Evolutionary conservation across 192 early-diverging fungal genomes (phyloP).

Genomic region (Coemansia pectinata): DNA sequence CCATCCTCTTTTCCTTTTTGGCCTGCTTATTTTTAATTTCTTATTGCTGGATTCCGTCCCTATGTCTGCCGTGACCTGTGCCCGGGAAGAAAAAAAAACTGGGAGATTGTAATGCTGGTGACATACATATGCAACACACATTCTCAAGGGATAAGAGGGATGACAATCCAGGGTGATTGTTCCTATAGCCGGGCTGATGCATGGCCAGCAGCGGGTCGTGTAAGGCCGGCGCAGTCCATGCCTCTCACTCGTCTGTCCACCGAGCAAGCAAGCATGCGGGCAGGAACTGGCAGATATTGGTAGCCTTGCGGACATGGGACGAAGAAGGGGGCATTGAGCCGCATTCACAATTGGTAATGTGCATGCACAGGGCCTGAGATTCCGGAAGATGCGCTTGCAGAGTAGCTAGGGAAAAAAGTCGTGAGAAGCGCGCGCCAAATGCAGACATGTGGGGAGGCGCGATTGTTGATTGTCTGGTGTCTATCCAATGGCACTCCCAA

Average conservation of each 20-base stretch:
- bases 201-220: background rate
- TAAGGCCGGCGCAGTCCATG: background rate
- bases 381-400: background rate
- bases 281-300: background rate
- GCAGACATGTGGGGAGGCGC: background rate
- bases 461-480: slow-evolving; percentile 7
- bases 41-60: slow-evolving; percentile 4
- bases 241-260: background rate
- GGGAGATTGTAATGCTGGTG: background rate
- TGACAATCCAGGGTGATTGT: slow-evolving; percentile 2
- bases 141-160: background rate
- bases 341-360: background rate
- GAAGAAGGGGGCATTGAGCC: background rate
- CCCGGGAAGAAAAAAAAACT: background rate
- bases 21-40: slow-evolving; percentile 2
- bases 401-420: background rate
- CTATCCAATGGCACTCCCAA: background rate
- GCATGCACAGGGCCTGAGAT: background rate
- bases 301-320: background rate
- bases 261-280: background rate
- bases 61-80: slow-evolving; percentile 8
- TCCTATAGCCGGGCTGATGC: slow-evolving; percentile 2
- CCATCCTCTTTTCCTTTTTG: background rate
- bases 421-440: background rate
- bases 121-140: background rate